Conservation (phyloP, 768 basidiomycete species). For the Mycena polygramma region DNA sequence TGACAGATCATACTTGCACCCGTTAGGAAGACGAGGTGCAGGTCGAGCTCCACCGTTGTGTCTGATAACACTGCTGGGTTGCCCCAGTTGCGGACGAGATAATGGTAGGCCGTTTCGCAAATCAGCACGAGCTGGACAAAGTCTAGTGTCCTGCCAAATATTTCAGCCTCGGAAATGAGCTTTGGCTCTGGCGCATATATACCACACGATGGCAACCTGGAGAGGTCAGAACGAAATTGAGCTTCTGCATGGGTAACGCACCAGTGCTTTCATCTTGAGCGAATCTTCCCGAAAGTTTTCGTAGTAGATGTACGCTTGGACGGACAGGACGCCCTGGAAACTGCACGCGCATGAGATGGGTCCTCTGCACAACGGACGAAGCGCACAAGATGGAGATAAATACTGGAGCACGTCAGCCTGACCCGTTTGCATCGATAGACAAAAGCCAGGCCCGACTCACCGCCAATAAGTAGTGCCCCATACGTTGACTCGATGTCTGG, state of each 20-base stretch:
- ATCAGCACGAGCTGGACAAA: slow-evolving; percentile 36
- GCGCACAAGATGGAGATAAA: neutral
- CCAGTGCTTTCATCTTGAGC: slow-evolving; percentile 30
- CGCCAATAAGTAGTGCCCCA: neutral
- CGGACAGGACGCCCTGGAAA: slow-evolving; percentile 31
- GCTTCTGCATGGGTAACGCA: too few relatives aligned
- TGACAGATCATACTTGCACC: slow-evolving; percentile 34
- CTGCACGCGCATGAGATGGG: neutral
- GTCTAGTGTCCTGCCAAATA: slow-evolving; percentile 37
- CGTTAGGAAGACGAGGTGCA: slow-evolving; percentile 36
- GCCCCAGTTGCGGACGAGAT: slow-evolving; percentile 40
- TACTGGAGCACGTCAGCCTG: neutral
- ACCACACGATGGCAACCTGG: slow-evolving; percentile 16
- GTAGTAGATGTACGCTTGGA: slow-evolving; percentile 27
- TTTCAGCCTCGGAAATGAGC: neutral
- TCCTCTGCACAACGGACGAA: neutral
- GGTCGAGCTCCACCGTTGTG: slow-evolving; percentile 25
- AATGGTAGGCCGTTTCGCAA: slow-evolving; percentile 37
- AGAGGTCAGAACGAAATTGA: neutral
- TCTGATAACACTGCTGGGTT: slow-evolving; percentile 16
- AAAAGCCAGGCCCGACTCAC: neutral
- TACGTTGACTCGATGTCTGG: neutral
- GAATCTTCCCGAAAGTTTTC: slow-evolving; percentile 23
- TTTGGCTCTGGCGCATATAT: slow-evolving; percentile 9
- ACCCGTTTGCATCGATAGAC: too few relatives aligned